Conservation (phyloP, 164 flowering plant genomes). For the Aristolochia contorta region DNA sequence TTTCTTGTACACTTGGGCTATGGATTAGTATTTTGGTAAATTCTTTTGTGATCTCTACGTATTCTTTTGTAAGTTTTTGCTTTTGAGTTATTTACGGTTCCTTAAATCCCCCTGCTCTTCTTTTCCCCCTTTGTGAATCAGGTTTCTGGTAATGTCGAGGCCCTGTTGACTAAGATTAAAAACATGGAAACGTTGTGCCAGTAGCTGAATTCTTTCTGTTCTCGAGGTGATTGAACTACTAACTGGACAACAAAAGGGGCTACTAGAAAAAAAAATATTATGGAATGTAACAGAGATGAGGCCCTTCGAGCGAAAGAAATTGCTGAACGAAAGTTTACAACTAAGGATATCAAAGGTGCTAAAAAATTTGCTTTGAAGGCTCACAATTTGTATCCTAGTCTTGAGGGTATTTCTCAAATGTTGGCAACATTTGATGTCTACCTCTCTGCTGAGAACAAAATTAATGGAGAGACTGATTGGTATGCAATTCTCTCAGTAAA, state of each 20-base stretch:
- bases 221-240: neutral
- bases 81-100: neutral
- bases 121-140: conserved; percentile 1
- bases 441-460: conserved; percentile 50
- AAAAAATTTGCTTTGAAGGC: conserved; percentile 77
- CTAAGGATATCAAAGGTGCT: conserved; percentile 51
- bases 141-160: conserved; percentile 5
- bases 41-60: neutral
- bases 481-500: conserved; percentile 67
- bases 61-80: neutral
- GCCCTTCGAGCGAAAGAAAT: conserved; percentile 65
- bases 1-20: neutral
- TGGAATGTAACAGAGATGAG: conserved; percentile 88
- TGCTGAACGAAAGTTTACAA: conserved; percentile 56
- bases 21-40: neutral
- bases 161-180: too few relatives aligned
- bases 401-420: conserved; percentile 67
- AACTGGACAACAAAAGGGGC: neutral
- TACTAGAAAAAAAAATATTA: conserved; percentile 14
- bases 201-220: conserved; percentile 1
- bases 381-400: conserved; percentile 51
- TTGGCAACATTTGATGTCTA: conserved; percentile 58
- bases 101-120: neutral
- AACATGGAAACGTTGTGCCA: neutral
- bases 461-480: conserved; percentile 66